Conservation (phyloP, 345 rosid species). For the Chamaenerion angustifolium region DNA sequence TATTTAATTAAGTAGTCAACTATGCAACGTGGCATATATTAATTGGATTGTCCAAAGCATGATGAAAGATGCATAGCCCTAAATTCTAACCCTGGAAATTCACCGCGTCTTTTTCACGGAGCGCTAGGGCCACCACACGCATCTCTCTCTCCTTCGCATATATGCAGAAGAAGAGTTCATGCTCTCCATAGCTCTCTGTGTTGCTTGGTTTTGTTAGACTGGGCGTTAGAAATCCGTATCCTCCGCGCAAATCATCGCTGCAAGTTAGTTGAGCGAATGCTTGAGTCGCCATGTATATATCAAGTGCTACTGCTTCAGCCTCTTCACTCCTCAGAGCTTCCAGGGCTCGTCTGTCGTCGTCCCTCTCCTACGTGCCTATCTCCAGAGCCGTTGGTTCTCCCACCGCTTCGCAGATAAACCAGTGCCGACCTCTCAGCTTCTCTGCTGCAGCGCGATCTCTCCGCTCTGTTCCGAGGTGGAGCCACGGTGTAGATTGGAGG, state of each 20-base stretch:
- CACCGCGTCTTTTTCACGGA: too few relatives aligned
- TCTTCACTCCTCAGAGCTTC: slow-evolving; percentile 56
- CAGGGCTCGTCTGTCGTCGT: slow-evolving; percentile 25
- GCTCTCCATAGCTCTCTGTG: slow-evolving; percentile 1
- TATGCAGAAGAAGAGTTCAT: slow-evolving; percentile 2
- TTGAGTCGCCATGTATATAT: slow-evolving; percentile 55
- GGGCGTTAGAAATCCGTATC: slow-evolving; percentile 2
- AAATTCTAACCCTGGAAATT: too few relatives aligned
- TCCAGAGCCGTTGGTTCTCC: slow-evolving; percentile 11
- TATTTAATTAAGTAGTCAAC: too few relatives aligned
- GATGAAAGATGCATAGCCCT: too few relatives aligned
- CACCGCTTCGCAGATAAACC: slow-evolving; percentile 3
- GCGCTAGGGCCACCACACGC: slow-evolving; percentile 21
- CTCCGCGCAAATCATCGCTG: slow-evolving; percentile 1
- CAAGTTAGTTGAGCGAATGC: slow-evolving; percentile 5
- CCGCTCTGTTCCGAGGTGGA: slow-evolving; percentile 49
- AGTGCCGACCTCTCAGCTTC: slow-evolving; percentile 33
- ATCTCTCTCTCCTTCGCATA: slow-evolving; percentile 3
- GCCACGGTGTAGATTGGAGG: slow-evolving; percentile 58
- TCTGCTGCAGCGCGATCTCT: slow-evolving; percentile 36
- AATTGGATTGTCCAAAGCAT: too few relatives aligned
- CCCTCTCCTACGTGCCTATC: slow-evolving; percentile 6
- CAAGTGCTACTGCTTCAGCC: slow-evolving; percentile 35
- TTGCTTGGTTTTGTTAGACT: background rate
- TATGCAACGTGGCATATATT: too few relatives aligned